A percentile compares a stretch with the other conserved stretches of the same genome.
phyloP scores from a whole-genome alignment of 2,329 filamentous ascomycete species.

The Ceratocystis papillata region DNA sequence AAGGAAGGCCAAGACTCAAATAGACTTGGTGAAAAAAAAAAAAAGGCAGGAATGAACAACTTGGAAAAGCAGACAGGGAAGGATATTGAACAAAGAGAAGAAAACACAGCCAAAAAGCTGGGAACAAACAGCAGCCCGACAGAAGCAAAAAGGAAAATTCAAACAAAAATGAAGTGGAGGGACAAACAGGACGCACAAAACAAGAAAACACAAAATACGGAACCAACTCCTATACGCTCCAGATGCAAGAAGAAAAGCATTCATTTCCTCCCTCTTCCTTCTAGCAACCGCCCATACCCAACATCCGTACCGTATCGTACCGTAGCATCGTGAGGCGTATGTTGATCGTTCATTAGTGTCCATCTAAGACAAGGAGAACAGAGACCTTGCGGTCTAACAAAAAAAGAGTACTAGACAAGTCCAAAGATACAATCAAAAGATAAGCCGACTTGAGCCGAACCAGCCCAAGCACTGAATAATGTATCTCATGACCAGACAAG shows the following conservation, averaged over 20 bases:
- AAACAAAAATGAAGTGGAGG: background rate
- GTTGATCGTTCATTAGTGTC: constrained; percentile 5
- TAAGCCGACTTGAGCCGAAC: background rate
- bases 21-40: background rate
- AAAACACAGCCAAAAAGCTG: constrained; percentile 20
- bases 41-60: constrained; percentile 16
- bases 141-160: background rate
- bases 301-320: background rate
- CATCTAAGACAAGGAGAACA: background rate
- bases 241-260: constrained; percentile 2
- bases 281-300: too few relatives aligned
- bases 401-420: constrained; percentile 5
- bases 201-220: constrained; percentile 22
- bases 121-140: constrained; percentile 24
- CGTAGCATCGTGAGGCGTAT: constrained; percentile 11
- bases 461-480: background rate
- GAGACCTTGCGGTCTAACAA: background rate
- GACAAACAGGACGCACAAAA: background rate
- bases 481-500: constrained; percentile 10
- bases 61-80: constrained; percentile 21
- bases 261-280: background rate
- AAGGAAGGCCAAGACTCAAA: constrained; percentile 4
- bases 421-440: constrained; percentile 2
- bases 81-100: constrained; percentile 27
- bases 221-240: constrained; percentile 15